Evolutionary conservation across 1,139 yeast species (phyloP).

Genomic region (Zygosaccharomyces sapae): DNA sequence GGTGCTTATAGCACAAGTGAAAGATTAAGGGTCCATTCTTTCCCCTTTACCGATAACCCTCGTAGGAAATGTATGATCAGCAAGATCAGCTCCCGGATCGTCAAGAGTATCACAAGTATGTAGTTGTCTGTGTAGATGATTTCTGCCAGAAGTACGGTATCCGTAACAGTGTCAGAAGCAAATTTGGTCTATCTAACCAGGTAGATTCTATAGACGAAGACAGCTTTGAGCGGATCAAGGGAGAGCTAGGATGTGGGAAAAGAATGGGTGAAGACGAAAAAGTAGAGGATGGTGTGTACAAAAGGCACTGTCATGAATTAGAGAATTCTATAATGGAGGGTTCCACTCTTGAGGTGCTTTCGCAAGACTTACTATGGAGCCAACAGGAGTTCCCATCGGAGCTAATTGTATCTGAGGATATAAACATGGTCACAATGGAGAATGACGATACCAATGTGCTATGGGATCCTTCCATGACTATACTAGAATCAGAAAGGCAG

Average conservation of each 20-base stretch:
- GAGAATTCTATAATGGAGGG: conserved; percentile 1
- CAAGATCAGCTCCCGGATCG: not conserved
- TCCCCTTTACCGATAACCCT: not conserved
- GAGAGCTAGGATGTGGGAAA: conserved; percentile 1
- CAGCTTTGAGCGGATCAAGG: conserved; percentile 10
- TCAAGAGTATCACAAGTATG: not conserved
- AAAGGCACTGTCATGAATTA: conserved; percentile 8
- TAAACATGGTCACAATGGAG: not conserved
- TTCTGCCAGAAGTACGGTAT: conserved; percentile 20
- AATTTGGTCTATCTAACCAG: conserved; percentile 16
- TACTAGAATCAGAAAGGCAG: conserved; percentile 2
- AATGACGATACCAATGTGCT: not conserved
- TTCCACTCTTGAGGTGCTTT: not conserved
- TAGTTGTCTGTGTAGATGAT: conserved; percentile 18
- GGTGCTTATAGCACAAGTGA: not conserved
- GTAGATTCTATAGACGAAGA: conserved; percentile 8
- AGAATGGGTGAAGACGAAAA: conserved; percentile 8
- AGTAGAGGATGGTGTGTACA: not conserved
- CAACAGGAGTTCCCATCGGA: conserved; percentile 4
- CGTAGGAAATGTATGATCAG: not conserved
- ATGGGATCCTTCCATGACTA: conserved; percentile 2
- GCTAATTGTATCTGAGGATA: conserved; percentile 12
- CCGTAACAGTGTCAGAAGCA: conserved; percentile 12
- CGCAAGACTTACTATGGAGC: conserved; percentile 6
- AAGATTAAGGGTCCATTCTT: conserved; percentile 4